Evolutionary conservation across 2,329 filamentous ascomycete species (phyloP), one percentile per base, ranked within the genome.

Genomic region (Claviceps digitariae): DNA sequence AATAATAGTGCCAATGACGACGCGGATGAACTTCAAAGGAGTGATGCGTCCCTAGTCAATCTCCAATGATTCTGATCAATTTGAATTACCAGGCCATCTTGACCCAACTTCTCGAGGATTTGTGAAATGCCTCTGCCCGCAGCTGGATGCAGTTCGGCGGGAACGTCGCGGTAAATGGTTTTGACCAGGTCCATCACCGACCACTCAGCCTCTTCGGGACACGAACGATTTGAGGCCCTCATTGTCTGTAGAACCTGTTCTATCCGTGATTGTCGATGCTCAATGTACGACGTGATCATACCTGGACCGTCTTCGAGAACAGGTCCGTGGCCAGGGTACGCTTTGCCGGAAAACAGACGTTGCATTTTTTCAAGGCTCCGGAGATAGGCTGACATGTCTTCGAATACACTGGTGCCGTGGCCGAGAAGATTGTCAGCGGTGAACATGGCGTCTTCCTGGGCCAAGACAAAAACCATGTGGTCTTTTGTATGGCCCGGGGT

Each of bases 381-480:
- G 57, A 94, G 72, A 64, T 94, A 95, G 0, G 72, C 70, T 1
- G 70, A 66, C 9, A 95, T 73, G 57, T 93, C 81, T 65, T 94
- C 87, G 59, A 94, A 94, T 0, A 93, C 87, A 3, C 86, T 83
- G 2, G 87, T 94, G 13, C 89, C 89, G 56, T 95, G 87, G 1
- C 90, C 90, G 2, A 95, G 75, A 1, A 95, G 84, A 64, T 91
- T 94, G 67, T 95, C 90, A 7, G 85, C 90, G 0, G 89, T 94
- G 66, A 95, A 93, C 71, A 95, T 82, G 43, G 87, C 84, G 60
- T 88, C 77, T 62, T 95, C 76, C 77, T 94, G 87, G 47, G 83
- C 77, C 4, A 95, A 69, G 5, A 90, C 66, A 59, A 95, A 84
- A 20, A 78, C 81, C 75, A 90, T 84, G 66, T 96, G 91, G 63